Conservation (phyloP, 805 yeast species). For the Metschnikowia kunwiensis region DNA sequence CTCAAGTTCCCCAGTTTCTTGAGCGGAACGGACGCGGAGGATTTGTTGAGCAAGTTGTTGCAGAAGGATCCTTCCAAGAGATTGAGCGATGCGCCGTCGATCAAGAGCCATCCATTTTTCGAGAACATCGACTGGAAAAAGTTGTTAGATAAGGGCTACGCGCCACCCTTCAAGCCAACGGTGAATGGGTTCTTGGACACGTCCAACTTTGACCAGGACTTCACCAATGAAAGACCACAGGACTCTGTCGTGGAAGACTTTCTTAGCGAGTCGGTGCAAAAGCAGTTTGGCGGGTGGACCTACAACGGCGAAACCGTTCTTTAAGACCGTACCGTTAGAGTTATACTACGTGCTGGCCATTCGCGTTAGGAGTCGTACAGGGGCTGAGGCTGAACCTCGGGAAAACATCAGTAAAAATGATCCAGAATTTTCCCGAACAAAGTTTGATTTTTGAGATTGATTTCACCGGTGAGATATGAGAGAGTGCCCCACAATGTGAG, state of each 20-base stretch:
- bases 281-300: slow-evolving; percentile 99
- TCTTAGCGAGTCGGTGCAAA: slow-evolving; percentile 91
- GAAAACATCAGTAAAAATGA: too few relatives aligned
- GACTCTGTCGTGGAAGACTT: slow-evolving; percentile 94
- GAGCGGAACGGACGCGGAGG: slow-evolving; percentile 77
- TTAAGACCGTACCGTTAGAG: too few relatives aligned
- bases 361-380: too few relatives aligned
- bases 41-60: slow-evolving; percentile 67
- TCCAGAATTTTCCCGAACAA: too few relatives aligned
- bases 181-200: slow-evolving; percentile 86
- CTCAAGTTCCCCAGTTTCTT: slow-evolving; percentile 84
- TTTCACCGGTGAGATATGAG: not conserved
- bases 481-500: not conserved
- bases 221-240: slow-evolving; percentile 88
- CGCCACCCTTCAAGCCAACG: slow-evolving; percentile 93
- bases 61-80: slow-evolving; percentile 83
- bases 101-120: slow-evolving; percentile 81
- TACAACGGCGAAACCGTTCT: slow-evolving; percentile 62
- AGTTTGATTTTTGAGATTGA: too few relatives aligned
- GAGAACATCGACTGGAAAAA: slow-evolving; percentile 87
- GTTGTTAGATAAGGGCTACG: slow-evolving; percentile 77
- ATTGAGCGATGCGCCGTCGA: slow-evolving; percentile 78
- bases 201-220: slow-evolving; percentile 87
- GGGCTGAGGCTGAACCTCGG: too few relatives aligned
- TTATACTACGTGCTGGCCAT: too few relatives aligned